These are phyloP conservation scores for Triangularia setosa DNA, from an alignment of 2,329 filamentous ascomycete genomes.

Conservation along the genomic window DNA sequence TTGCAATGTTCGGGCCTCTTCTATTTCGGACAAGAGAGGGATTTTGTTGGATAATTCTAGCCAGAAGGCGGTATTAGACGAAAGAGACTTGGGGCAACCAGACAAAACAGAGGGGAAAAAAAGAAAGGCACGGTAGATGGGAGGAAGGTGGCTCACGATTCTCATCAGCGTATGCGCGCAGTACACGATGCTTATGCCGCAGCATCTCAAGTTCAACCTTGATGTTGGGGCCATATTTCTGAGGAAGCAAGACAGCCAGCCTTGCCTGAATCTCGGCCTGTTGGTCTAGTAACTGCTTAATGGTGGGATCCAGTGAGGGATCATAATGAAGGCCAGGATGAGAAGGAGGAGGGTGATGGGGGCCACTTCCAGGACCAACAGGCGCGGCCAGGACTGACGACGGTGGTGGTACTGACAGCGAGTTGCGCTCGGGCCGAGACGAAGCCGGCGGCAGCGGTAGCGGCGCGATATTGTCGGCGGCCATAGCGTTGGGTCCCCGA, in stretches of 20 bases:
- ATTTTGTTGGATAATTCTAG: slow-evolving; percentile 39
- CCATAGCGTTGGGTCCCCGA: slow-evolving; percentile 18
- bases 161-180: slow-evolving; percentile 46
- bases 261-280: slow-evolving; percentile 51
- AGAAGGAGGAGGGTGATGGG: slow-evolving; percentile 12
- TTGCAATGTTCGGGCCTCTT: slow-evolving; percentile 55
- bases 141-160: slow-evolving; percentile 42
- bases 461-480: slow-evolving; percentile 24
- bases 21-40: slow-evolving; percentile 49
- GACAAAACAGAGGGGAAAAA: slow-evolving; percentile 1
- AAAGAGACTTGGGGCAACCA: background rate
- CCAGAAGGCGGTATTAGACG: background rate
- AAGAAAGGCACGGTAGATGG: slow-evolving; percentile 6
- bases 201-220: slow-evolving; percentile 52
- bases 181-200: slow-evolving; percentile 49
- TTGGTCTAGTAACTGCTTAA: slow-evolving; percentile 47
- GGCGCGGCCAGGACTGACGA: slow-evolving; percentile 16
- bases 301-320: slow-evolving; percentile 40
- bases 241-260: slow-evolving; percentile 45
- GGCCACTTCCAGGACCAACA: slow-evolving; percentile 2
- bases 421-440: slow-evolving; percentile 22
- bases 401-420: slow-evolving; percentile 17
- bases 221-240: slow-evolving; percentile 45
- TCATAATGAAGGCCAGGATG: slow-evolving; percentile 32
- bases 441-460: slow-evolving; percentile 17